Evolutionary conservation across 768 basidiomycete species (phyloP).

Genomic region (Kwoniella dejecticola): DNA sequence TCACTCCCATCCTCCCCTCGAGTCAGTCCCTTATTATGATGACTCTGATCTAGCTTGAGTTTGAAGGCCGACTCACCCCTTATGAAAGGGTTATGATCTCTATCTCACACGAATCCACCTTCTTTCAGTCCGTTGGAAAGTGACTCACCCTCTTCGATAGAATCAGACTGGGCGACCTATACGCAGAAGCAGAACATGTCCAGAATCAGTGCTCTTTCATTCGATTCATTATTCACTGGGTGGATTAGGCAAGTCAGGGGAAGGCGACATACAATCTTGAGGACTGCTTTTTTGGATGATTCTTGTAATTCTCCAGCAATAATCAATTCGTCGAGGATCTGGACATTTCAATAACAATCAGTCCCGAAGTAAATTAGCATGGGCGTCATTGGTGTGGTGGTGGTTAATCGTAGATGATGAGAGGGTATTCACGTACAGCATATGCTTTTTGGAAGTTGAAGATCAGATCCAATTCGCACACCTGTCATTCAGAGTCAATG

Average conservation of each 20-base stretch:
- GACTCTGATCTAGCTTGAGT: too few species aligned
- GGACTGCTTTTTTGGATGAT: slow-evolving; percentile 71
- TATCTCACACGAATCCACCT: slow-evolving; percentile 21
- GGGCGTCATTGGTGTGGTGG: too few species aligned
- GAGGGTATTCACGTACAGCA: slow-evolving; percentile 59
- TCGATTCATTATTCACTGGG: neutral
- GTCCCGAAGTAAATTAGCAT: neutral
- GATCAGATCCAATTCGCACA: slow-evolving; percentile 84
- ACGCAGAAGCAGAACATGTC: neutral
- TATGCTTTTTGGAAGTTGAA: slow-evolving; percentile 99
- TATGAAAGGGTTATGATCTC: neutral
- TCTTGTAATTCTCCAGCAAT: slow-evolving; percentile 94
- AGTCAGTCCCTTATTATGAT: too few species aligned
- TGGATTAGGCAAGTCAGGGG: neutral
- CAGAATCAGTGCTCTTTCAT: neutral
- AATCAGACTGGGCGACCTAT: slow-evolving; percentile 57
- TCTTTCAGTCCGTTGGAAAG: slow-evolving; percentile 23
- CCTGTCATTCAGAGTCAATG: too few species aligned
- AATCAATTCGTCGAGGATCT: slow-evolving; percentile 86
- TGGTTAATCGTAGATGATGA: neutral
- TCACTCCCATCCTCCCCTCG: neutral
- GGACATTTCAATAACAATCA: neutral
- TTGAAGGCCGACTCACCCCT: slow-evolving; percentile 10
- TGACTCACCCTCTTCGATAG: slow-evolving; percentile 57
- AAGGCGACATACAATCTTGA: slow-evolving; percentile 56